Conservation (phyloP, 2,329 filamentous ascomycete species). For the Curvularia spicifera region DNA sequence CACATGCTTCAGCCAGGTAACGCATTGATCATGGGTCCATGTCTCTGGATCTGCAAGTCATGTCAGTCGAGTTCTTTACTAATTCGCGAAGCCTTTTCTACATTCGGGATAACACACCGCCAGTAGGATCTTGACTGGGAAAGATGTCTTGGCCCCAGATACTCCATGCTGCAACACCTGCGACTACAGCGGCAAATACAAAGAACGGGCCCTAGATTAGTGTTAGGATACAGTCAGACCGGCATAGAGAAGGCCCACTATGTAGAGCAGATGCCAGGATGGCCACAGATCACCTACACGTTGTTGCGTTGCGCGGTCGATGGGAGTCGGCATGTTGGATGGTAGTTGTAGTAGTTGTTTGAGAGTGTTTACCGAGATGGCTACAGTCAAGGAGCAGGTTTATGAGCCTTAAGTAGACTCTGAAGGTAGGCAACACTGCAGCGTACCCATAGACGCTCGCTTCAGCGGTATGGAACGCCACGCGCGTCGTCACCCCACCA, state of each 20-base stretch:
- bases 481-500: conserved; percentile 36
- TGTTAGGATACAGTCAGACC: conserved; percentile 9
- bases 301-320: conserved; percentile 56
- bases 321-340: conserved; percentile 56
- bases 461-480: conserved; percentile 22
- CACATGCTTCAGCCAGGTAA: conserved; percentile 81
- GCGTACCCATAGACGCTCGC: conserved; percentile 15
- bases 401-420: conserved; percentile 1
- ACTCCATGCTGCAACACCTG: conserved; percentile 79
- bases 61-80: background rate
- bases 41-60: conserved; percentile 61
- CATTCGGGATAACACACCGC: conserved; percentile 59
- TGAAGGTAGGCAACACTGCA: conserved; percentile 20
- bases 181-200: conserved; percentile 77
- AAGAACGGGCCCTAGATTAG: conserved; percentile 44
- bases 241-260: conserved; percentile 24
- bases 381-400: background rate
- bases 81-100: background rate
- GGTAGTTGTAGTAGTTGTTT: background rate
- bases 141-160: conserved; percentile 90
- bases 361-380: background rate
- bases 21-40: conserved; percentile 83
- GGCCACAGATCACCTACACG: conserved; percentile 45
- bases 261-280: conserved; percentile 31
- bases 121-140: conserved; percentile 78